phyloP scores from a whole-genome alignment of 345 rosid genomes.

The Acer saccharum region DNA sequence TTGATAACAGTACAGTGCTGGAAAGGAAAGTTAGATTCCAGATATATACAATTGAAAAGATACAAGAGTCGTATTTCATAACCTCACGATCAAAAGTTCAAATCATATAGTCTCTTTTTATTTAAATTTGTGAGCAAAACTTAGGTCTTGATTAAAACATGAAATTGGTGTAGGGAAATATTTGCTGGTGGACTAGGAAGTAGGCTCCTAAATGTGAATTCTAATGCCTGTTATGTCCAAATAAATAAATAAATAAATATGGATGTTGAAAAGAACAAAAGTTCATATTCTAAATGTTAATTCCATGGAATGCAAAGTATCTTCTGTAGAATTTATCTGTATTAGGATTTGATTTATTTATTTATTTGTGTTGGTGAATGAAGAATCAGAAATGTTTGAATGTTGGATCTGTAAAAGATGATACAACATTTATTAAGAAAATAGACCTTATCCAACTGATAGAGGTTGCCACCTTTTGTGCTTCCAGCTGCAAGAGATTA shows the following conservation, averaged over 20 bases:
- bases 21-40: not conserved
- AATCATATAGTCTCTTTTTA: not conserved
- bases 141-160: not conserved
- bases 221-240: no score
- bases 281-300: not conserved
- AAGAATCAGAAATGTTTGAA: not conserved
- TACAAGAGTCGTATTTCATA: not conserved
- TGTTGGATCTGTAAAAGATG: not conserved
- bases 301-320: not conserved
- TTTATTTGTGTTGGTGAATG: no score
- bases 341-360: no score
- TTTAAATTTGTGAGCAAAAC: not conserved
- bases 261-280: not conserved
- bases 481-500: not conserved
- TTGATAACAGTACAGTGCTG: not conserved
- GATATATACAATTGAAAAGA: no score
- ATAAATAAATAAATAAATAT: not conserved
- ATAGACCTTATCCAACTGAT: not conserved
- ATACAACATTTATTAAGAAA: no score
- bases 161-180: not conserved
- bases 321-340: not conserved
- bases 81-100: not conserved
- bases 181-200: not conserved
- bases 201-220: no score
- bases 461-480: not conserved